Evolutionary conservation across 1,284 basidiomycete species (phyloP).

Genomic region (Inonotus obliquus): DNA sequence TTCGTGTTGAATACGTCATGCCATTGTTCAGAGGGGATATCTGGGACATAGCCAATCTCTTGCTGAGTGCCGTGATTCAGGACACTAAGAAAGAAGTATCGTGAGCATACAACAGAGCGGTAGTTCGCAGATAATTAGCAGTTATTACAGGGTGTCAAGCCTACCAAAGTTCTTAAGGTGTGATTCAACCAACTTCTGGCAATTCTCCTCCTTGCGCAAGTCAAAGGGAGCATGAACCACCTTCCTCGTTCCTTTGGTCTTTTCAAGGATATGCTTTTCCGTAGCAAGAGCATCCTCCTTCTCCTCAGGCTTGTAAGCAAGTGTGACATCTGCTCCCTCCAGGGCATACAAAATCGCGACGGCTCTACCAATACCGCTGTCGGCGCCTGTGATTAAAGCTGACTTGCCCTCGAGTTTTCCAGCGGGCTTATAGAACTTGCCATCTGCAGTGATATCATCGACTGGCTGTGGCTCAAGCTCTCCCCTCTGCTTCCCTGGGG

Average conservation of each 20-base stretch:
- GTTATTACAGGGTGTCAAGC: slow-evolving; percentile 41
- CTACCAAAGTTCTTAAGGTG: slow-evolving; percentile 35
- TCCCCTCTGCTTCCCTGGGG: slow-evolving; percentile 14
- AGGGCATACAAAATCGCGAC: slow-evolving; percentile 41
- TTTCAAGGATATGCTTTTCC: slow-evolving; percentile 35
- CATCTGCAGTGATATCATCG: slow-evolving; percentile 46
- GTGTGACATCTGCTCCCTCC: slow-evolving; percentile 53
- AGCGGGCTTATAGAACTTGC: slow-evolving; percentile 36
- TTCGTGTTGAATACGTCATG: slow-evolving; percentile 45
- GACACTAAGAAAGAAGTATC: slow-evolving; percentile 29
- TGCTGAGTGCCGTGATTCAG: slow-evolving; percentile 53
- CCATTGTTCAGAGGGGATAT: slow-evolving; percentile 46
- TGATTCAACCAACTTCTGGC: slow-evolving; percentile 38
- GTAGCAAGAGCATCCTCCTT: slow-evolving; percentile 41
- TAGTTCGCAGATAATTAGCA: neutral
- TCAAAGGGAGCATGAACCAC: slow-evolving; percentile 39
- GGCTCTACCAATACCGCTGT: slow-evolving; percentile 44
- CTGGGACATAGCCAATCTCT: slow-evolving; percentile 39
- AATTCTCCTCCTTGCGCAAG: slow-evolving; percentile 39
- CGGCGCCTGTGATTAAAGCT: slow-evolving; percentile 48
- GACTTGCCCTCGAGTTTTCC: slow-evolving; percentile 42
- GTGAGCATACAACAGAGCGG: neutral
- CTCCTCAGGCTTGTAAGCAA: slow-evolving; percentile 46
- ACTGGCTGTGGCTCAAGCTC: slow-evolving; percentile 38
- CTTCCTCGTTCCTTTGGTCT: slow-evolving; percentile 37